These are phyloP conservation scores for Prototheca wickerhamii DNA, from an alignment of 163 green algal species.

Conservation along the genomic window DNA sequence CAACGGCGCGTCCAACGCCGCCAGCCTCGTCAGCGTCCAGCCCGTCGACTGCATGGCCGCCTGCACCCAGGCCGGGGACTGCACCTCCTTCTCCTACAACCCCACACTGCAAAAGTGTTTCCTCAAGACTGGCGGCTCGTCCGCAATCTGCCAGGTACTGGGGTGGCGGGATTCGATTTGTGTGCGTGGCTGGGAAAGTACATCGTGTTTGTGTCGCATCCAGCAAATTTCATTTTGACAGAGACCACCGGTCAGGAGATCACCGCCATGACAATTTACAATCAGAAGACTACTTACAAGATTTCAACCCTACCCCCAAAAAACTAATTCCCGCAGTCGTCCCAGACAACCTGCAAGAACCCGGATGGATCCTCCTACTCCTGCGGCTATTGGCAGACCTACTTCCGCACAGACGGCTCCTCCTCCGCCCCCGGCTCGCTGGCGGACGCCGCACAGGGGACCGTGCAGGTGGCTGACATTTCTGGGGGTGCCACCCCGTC, in stretches of 20 bases:
- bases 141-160: conserved; percentile 9
- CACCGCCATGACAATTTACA: too few species aligned
- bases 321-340: neutral
- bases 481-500: too few species aligned
- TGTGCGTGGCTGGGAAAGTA: too few species aligned
- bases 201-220: too few species aligned
- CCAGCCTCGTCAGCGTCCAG: neutral
- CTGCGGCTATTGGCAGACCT: conserved; percentile 30
- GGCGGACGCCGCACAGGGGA: too few species aligned
- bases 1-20: neutral
- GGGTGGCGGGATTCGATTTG: too few species aligned
- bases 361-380: conserved; percentile 9
- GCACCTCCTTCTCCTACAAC: conserved; percentile 22
- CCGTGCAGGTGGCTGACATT: too few species aligned
- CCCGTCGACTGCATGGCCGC: conserved; percentile 15
- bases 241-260: too few species aligned
- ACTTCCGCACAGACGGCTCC: conserved; percentile 12
- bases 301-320: neutral
- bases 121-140: neutral
- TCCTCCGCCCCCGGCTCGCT: too few species aligned
- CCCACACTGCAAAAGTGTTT: conserved; percentile 3
- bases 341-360: conserved; percentile 11
- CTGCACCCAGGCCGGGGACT: conserved; percentile 9
- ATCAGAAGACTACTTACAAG: neutral
- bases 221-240: too few species aligned